These are phyloP conservation scores for Colletotrichum ledebouriae DNA, from an alignment of 2,329 filamentous ascomycete species.

Conservation along the genomic window DNA sequence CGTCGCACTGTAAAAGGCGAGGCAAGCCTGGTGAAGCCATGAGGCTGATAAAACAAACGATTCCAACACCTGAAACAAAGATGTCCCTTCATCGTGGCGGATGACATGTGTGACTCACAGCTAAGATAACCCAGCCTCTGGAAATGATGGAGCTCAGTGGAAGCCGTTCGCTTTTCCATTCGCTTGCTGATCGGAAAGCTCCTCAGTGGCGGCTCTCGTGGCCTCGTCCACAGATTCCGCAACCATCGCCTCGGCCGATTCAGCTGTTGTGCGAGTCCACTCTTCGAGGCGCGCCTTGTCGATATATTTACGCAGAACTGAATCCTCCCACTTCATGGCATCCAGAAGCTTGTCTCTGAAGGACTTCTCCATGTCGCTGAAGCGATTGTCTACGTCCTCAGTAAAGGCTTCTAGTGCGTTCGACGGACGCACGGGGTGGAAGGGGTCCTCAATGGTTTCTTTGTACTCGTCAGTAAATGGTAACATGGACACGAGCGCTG, in stretches of 20 bases:
- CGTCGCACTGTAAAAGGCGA: conserved; percentile 9
- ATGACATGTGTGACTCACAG: conserved; percentile 9
- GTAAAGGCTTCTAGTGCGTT: conserved; percentile 72
- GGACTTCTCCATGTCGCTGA: conserved; percentile 71
- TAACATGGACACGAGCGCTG: conserved; percentile 40
- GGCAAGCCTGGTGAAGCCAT: conserved; percentile 12
- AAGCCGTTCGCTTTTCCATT: conserved; percentile 42
- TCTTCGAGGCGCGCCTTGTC: conserved; percentile 77
- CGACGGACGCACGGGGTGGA: conserved; percentile 63
- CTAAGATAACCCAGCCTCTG: not conserved
- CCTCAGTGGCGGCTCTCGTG: conserved; percentile 34
- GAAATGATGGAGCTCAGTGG: conserved; percentile 13
- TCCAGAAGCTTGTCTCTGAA: conserved; percentile 76
- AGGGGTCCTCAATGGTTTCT: conserved; percentile 59
- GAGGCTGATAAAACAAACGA: conserved; percentile 20
- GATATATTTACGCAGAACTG: conserved; percentile 72
- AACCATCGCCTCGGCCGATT: conserved; percentile 54
- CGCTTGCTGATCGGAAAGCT: conserved; percentile 25
- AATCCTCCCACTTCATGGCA: conserved; percentile 81
- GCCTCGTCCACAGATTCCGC: conserved; percentile 50
- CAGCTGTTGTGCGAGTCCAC: conserved; percentile 67
- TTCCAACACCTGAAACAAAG: not conserved
- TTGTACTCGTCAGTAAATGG: conserved; percentile 48
- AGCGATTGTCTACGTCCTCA: conserved; percentile 72
- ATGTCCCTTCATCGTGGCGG: conserved; percentile 10